Evolutionary conservation across 441 rosid species (phyloP), one percentile per base, ranked within the genome.

Genomic region (Mallotus japonicus): DNA sequence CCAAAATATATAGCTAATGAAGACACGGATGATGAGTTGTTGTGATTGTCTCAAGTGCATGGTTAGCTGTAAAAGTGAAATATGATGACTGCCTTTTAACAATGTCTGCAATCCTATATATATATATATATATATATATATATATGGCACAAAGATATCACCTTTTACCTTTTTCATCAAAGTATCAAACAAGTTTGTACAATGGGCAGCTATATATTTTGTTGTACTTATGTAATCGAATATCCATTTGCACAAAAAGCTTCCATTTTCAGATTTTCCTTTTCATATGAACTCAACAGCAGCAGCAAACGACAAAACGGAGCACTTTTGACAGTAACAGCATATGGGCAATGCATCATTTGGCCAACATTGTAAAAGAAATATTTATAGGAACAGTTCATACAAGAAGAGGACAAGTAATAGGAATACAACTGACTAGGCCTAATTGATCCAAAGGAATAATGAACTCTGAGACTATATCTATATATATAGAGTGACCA

Each of bases 1-100:
- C 32, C 32, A 28, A 28, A 28, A 37, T 37, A 37, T 37, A 37
- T 37, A 37, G 40, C 40, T 37, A 37, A 4, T 37, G 40, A 37
- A 37, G 5, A 37, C 40, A 37, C 5, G 40, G 6, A 37, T 37
- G 40, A 37, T 37, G 40, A 37, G 40, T 37, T 44, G 49, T 17
- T 24, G 42, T 51, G 59, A 47, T 17, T 54, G 62, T 37, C 10
- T 47, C 13, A 69, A 69, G 64, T 56, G 73, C 73, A 69, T 37
- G 34, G 50, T 70, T 70, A 56, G 73, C 64, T 70, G 73, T 44
- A 70, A 70, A 70, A 58, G 55, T 20, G 56, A 58, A 40, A 42
- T 6, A 58, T 53, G 17, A 34, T 67, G 17, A 40, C 8, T 20
- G 44, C 40, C 49, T 40, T 55, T 42, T 44, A 65, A 24, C 22